A percentile compares a stretch with the other conserved stretches of the same genome.
Evolutionary conservation across 176 grass and related monocot species (phyloP).

Genomic region (Zoysia japonica): DNA sequence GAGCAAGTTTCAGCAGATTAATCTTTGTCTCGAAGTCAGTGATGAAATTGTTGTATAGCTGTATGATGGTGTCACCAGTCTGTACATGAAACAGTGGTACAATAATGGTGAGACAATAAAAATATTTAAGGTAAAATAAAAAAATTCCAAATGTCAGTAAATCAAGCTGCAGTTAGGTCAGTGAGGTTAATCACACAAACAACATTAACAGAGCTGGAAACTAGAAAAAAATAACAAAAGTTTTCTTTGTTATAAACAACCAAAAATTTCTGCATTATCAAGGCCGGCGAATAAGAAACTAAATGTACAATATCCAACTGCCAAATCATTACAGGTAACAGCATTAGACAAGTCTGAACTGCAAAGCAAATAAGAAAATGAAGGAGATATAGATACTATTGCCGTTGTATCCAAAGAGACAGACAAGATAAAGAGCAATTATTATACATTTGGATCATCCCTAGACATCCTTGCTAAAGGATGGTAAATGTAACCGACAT

Average conservation of each 20-base stretch:
- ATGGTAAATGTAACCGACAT: neutral
- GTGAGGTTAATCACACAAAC: neutral
- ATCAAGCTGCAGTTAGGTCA: neutral
- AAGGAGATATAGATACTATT: neutral
- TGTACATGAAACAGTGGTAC: conserved; percentile 27
- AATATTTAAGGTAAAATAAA: neutral
- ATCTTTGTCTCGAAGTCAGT: conserved; percentile 87
- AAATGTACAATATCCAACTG: neutral
- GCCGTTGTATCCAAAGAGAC: neutral
- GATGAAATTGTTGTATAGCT: conserved; percentile 89
- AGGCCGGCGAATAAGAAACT: neutral
- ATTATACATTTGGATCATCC: neutral
- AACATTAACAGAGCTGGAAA: neutral
- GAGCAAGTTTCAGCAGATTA: conserved; percentile 77
- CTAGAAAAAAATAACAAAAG: neutral
- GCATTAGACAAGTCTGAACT: too few relatives aligned
- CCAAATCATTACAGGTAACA: neutral
- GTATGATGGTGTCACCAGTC: conserved; percentile 75
- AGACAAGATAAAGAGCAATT: neutral
- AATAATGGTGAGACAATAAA: neutral
- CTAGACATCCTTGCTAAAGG: neutral
- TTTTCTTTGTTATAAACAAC: neutral
- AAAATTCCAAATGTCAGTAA: neutral
- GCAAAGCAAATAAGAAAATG: neutral
- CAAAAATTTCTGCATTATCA: neutral